Percentiles rank a stretch among this genome's conserved stretches.
Conservation (phyloP, 1,139 yeast species). For the Lodderomyces pseudojiufengensis region DNA sequence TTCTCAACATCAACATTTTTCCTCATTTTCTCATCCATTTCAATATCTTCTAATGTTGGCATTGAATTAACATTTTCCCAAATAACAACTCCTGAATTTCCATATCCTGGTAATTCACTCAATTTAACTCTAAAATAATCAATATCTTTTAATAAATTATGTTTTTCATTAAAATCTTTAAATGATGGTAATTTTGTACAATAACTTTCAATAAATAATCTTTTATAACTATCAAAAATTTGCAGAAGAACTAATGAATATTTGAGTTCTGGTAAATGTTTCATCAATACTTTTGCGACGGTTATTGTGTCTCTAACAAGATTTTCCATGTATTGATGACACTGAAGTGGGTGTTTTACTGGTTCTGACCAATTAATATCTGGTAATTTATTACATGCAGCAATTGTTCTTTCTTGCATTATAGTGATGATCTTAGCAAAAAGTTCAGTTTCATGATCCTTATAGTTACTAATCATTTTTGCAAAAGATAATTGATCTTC, state of each 20-base stretch:
- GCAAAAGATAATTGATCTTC: constrained; percentile 24
- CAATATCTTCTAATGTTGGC: constrained; percentile 47
- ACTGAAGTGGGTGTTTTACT: constrained; percentile 37
- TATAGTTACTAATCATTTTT: constrained; percentile 34
- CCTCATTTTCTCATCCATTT: constrained; percentile 47
- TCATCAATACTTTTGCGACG: constrained; percentile 56
- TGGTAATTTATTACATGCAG: constrained; percentile 45
- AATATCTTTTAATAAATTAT: constrained; percentile 56
- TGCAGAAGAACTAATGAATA: constrained; percentile 49
- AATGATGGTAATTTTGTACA: constrained; percentile 49
- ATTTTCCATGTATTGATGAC: constrained; percentile 63
- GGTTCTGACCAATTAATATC: constrained; percentile 51
- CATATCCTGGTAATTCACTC: constrained; percentile 59
- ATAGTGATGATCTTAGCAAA: constrained; percentile 62
- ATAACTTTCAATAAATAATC: constrained; percentile 51
- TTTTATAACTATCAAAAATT: constrained; percentile 60
- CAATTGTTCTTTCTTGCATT: constrained; percentile 62
- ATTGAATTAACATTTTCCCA: constrained; percentile 62
- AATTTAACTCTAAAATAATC: constrained; percentile 62
- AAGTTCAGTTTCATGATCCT: constrained; percentile 65
- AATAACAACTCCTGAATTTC: constrained; percentile 61
- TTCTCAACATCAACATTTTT: constrained; percentile 27
- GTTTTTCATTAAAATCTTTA: constrained; percentile 51
- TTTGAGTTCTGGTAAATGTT: constrained; percentile 54
- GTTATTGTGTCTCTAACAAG: constrained; percentile 65